Evolutionary conservation across 2,329 filamentous ascomycete genomes (phyloP).

Genomic region (Pestalotiopsis sp.): DNA sequence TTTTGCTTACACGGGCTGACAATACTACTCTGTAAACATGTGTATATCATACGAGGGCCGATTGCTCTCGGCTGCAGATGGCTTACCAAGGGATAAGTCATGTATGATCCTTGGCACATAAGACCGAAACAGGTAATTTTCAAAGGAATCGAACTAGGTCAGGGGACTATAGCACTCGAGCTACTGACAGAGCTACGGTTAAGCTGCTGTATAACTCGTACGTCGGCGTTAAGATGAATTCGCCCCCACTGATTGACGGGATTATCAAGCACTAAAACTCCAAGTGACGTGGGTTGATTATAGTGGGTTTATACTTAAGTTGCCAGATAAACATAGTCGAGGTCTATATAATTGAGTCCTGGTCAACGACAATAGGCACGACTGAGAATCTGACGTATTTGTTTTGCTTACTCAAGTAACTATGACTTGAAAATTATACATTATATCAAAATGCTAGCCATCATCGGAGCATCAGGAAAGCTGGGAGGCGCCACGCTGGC

Average conservation of each 20-base stretch:
- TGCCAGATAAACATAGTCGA: background rate
- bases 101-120: background rate
- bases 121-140: background rate
- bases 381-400: background rate
- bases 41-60: background rate
- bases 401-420: background rate
- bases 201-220: background rate
- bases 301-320: background rate
- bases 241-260: background rate
- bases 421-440: background rate
- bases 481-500: slow-evolving; percentile 51
- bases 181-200: background rate
- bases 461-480: slow-evolving; percentile 53
- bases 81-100: background rate
- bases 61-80: background rate
- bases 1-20: background rate
- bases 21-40: background rate
- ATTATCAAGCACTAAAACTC: background rate
- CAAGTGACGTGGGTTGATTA: background rate
- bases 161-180: background rate
- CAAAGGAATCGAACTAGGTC: background rate
- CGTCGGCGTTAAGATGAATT: background rate
- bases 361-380: background rate
- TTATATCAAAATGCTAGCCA: slow-evolving; percentile 33
- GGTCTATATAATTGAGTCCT: background rate